phyloP scores from a whole-genome alignment of 345 rosid species.

The Kernera saxatilis region DNA sequence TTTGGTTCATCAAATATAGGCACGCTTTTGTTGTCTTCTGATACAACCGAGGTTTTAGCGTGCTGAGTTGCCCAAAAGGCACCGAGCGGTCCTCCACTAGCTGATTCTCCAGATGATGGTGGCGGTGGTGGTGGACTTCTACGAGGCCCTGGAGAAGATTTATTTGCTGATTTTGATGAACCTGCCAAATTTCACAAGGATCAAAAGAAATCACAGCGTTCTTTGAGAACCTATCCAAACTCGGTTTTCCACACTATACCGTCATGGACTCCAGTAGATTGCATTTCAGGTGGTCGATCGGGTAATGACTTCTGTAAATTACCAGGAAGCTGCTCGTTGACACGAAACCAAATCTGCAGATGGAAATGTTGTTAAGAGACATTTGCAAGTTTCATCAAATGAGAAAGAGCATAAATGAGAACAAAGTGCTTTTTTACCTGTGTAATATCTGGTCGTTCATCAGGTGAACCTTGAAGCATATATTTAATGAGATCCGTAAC shows the following conservation, averaged over 20 bases:
- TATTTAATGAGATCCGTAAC: conserved; percentile 70
- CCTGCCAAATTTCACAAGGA: conserved; percentile 39
- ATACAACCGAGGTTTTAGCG: conserved; percentile 48
- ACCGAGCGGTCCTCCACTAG: conserved; percentile 64
- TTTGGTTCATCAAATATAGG: conserved; percentile 67
- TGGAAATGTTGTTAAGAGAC: conserved; percentile 47
- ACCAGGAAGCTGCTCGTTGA: conserved; percentile 77
- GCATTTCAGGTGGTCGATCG: conserved; percentile 69
- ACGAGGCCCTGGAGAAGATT: conserved; percentile 62
- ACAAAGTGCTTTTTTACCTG: conserved; percentile 78
- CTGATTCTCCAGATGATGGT: conserved; percentile 37
- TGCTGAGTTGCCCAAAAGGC: conserved; percentile 94
- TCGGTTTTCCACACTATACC: conserved; percentile 35
- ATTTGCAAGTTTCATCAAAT: conserved; percentile 57
- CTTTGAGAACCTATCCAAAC: background rate
- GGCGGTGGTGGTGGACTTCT: conserved; percentile 86
- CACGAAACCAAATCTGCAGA: conserved; percentile 95
- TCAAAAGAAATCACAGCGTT: conserved; percentile 11
- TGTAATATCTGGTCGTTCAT: conserved; percentile 94
- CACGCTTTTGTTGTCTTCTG: conserved; percentile 47
- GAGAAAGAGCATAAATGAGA: conserved; percentile 50
- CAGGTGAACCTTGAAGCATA: conserved; percentile 91
- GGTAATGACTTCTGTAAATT: conserved; percentile 80
- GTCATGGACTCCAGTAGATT: conserved; percentile 41
- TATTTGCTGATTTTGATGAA: conserved; percentile 40